Evolutionary conservation across 2,329 filamentous ascomycete genomes (phyloP), one percentile per base, ranked within the genome.

Genomic region (Lecanicillium sp.): DNA sequence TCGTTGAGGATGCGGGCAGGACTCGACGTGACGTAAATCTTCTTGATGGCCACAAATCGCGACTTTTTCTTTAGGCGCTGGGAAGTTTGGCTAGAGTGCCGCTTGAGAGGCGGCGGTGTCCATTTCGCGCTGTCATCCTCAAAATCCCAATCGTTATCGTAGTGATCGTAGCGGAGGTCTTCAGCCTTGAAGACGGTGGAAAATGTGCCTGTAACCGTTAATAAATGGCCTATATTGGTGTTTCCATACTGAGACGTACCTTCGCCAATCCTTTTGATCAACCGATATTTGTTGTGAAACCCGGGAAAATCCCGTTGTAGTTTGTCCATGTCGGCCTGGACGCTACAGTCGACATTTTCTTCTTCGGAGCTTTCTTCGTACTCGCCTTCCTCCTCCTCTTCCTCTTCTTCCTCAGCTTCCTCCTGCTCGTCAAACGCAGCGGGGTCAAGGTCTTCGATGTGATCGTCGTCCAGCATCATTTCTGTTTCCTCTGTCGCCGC

Each of bases 121-220:
- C 83, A 90, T 58, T 81, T 78, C n/a, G 72, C 67, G 48, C 81
- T 76, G 35, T 83, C 81, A 54, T 78, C 75, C 50, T 83, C 83
- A 32, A 86, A 65, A 60, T 97, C 90, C 90, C 91, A 97, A 54
- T 84, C 79, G 62, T 96, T 96, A 54, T 86, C 73, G 66, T 88
- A 94, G 51, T 78, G 73, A 54, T 93, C 80, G 64, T 96, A 95
- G 48, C 85, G 75, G 21, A 97, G 70, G 63, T 98, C 93, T 66
- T 97, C 90, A 17, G 94, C 93, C 67, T 98, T 98, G 76, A 98
- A 98, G 11, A 98, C 93, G 2, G 93, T 97, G 1, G 93, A 97
- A 64, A 98, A 98, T 1, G 93, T 98, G 50, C 93, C 90, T 95
- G n/a, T n/a, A 55, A n/a, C 15, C 30, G 12, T 36, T 36, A 39